These are phyloP conservation scores for Voacanga thouarsii DNA, from an alignment of 257 asterid genomes.

Conservation along the genomic window DNA sequence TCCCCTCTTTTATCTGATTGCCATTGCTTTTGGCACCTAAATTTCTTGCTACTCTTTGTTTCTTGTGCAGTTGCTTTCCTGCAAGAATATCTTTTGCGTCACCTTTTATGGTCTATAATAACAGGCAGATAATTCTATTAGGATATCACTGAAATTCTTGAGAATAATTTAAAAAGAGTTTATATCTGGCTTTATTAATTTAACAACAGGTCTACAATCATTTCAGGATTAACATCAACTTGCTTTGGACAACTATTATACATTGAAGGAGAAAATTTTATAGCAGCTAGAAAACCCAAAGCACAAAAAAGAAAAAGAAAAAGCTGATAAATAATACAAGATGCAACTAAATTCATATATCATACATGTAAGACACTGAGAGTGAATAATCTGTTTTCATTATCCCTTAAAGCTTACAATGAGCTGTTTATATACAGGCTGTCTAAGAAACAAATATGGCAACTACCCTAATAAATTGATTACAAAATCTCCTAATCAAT, in stretches of 20 bases:
- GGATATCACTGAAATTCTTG: not conserved
- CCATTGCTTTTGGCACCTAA: constrained; percentile 1
- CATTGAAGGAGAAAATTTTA: not conserved
- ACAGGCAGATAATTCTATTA: not conserved
- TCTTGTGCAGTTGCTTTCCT: not conserved
- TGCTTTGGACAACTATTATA: not conserved
- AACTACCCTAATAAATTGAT: no score
- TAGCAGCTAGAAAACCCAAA: not conserved
- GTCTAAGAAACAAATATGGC: no score
- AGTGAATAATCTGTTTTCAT: no score
- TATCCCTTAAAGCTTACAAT: no score
- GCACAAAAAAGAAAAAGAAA: not conserved
- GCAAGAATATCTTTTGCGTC: not conserved
- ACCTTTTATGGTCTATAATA: not conserved
- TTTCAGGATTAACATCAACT: not conserved
- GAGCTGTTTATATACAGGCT: no score
- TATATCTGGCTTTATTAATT: not conserved
- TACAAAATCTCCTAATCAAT: no score
- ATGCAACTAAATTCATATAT: not conserved
- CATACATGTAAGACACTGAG: no score
- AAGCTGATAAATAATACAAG: not conserved
- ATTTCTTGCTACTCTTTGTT: not conserved
- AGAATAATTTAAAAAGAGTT: not conserved
- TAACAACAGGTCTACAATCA: not conserved
- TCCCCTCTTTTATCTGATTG: constrained; percentile 14